Percentiles rank a stretch among this genome's conserved stretches.
Evolutionary conservation across 192 early-diverging fungal genomes (phyloP).

Genomic region (Podila verticillata): DNA sequence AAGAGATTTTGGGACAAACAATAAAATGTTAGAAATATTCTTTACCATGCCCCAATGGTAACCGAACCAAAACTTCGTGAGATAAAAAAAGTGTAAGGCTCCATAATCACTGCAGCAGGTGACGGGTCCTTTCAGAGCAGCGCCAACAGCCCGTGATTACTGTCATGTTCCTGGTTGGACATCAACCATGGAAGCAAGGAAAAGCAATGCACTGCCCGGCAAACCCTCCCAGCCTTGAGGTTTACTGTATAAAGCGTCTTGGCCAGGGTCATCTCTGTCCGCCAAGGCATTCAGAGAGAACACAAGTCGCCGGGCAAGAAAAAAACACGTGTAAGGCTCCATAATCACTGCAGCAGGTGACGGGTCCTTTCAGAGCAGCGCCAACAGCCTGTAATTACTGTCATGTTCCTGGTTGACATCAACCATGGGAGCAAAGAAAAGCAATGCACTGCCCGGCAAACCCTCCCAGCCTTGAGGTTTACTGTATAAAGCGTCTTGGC

Average conservation of each 20-base stretch:
- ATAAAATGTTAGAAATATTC: slow-evolving; percentile 4
- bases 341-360: slow-evolving; percentile 22
- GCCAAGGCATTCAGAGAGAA: slow-evolving; percentile 10
- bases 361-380: not conserved
- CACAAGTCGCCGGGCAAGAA: slow-evolving; percentile 13
- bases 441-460: slow-evolving; percentile 18
- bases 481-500: slow-evolving; percentile 18
- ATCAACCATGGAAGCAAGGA: slow-evolving; percentile 24
- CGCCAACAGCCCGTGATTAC: slow-evolving; percentile 13
- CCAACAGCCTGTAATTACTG: slow-evolving; percentile 13
- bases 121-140: not conserved
- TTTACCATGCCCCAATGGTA: slow-evolving; percentile 6
- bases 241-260: slow-evolving; percentile 15
- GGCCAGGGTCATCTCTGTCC: slow-evolving; percentile 11
- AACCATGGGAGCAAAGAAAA: slow-evolving; percentile 24
- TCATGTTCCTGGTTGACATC: slow-evolving; percentile 8
- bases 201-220: slow-evolving; percentile 19
- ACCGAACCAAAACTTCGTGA: not conserved
- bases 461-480: slow-evolving; percentile 13
- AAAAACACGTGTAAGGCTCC: slow-evolving; percentile 5
- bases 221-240: slow-evolving; percentile 15
- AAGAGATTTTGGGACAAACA: slow-evolving; percentile 2
- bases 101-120: slow-evolving; percentile 23
- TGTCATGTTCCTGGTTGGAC: slow-evolving; percentile 6
- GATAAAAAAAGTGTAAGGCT: slow-evolving; percentile 4